phyloP scores from a whole-genome alignment of 306 rosid genomes.

The Ammopiptanthus mongolicus region DNA sequence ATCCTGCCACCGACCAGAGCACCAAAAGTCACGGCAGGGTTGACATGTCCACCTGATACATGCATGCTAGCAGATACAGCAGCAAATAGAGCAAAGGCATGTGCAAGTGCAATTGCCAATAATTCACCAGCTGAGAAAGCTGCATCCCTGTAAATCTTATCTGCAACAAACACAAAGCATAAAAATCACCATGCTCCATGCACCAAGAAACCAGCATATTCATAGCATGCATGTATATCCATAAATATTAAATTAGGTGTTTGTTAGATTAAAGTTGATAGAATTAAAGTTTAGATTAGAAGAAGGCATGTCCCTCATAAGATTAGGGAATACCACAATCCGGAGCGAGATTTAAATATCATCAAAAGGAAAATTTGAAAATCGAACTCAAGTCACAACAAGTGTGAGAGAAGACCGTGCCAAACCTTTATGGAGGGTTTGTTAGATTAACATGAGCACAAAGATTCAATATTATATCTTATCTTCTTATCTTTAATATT shows the following conservation, averaged over 20 bases:
- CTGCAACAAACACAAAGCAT: conserved; percentile 34
- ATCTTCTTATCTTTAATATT: not conserved
- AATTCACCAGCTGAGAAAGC: conserved; percentile 56
- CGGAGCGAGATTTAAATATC: no score
- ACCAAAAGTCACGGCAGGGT: conserved; percentile 92
- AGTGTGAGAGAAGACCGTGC: no score
- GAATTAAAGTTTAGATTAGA: no score
- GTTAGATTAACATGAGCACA: not conserved
- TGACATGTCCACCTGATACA: conserved; percentile 84
- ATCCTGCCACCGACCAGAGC: conserved; percentile 82
- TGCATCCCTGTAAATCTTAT: conserved; percentile 60
- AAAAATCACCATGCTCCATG: not conserved
- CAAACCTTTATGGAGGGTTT: no score
- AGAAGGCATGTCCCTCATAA: no score
- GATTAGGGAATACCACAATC: no score
- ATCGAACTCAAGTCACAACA: no score
- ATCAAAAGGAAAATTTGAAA: no score
- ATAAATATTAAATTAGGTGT: not conserved
- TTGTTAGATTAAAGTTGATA: not conserved
- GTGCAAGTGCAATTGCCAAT: conserved; percentile 57
- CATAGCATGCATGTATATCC: not conserved
- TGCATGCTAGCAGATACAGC: conserved; percentile 74
- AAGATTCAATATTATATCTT: not conserved
- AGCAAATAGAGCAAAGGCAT: conserved; percentile 64
- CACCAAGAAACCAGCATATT: not conserved